Evolutionary conservation across 805 yeast genomes (phyloP).

Genomic region (Candida adriatica): DNA sequence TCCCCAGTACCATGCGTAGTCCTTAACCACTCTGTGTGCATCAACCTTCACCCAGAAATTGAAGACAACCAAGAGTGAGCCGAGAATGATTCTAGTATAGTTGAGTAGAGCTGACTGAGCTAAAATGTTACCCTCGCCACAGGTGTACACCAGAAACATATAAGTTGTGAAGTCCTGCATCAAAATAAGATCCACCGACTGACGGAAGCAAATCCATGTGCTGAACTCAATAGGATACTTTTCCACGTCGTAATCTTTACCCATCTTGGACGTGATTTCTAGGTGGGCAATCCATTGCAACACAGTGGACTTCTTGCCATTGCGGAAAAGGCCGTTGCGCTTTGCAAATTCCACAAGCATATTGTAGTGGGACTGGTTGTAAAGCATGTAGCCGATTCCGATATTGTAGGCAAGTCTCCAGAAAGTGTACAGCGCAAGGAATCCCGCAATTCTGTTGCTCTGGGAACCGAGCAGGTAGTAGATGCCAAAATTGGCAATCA

Average conservation of each 20-base stretch:
- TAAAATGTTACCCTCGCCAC: slow-evolving; percentile 26
- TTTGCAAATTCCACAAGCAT: slow-evolving; percentile 47
- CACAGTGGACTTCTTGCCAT: slow-evolving; percentile 24
- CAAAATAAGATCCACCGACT: slow-evolving; percentile 70
- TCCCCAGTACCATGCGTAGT: slow-evolving; percentile 95
- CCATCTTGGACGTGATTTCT: slow-evolving; percentile 43
- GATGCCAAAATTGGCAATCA: slow-evolving; percentile 29
- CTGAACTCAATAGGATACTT: slow-evolving; percentile 66
- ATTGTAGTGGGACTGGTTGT: slow-evolving; percentile 56
- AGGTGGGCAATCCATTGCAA: slow-evolving; percentile 36
- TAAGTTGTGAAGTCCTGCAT: slow-evolving; percentile 82
- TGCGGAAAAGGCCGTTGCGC: slow-evolving; percentile 37
- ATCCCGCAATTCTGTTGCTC: slow-evolving; percentile 22
- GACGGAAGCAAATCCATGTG: slow-evolving; percentile 76
- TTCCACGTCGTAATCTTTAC: slow-evolving; percentile 27
- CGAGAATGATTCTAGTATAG: slow-evolving; percentile 47
- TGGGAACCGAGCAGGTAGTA: slow-evolving; percentile 24
- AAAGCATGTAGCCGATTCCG: slow-evolving; percentile 70
- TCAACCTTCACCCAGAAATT: slow-evolving; percentile 82
- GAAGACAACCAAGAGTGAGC: slow-evolving; percentile 57
- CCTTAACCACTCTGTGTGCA: slow-evolving; percentile 84
- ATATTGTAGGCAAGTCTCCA: slow-evolving; percentile 75
- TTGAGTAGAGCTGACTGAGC: slow-evolving; percentile 40
- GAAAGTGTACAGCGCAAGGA: slow-evolving; percentile 51
- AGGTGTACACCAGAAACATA: slow-evolving; percentile 46